These are phyloP conservation scores for Fraxinus angustifolia DNA, from an alignment of 305 asterid genomes.

Conservation along the genomic window DNA sequence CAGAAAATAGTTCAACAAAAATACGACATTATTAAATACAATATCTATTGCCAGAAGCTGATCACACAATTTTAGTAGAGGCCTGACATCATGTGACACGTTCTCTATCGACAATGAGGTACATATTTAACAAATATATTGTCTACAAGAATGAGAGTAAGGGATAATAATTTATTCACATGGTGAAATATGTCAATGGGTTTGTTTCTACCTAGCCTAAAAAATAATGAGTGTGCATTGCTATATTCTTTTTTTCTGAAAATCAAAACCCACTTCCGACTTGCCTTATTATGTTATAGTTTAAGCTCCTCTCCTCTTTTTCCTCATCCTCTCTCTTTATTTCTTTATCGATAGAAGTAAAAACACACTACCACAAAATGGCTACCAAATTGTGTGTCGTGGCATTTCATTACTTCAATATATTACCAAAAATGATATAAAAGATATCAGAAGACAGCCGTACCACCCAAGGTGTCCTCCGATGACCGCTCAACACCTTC, in stretches of 20 bases:
- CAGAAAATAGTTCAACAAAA: neutral
- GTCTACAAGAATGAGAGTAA: neutral
- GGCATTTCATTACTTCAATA: slow-evolving; percentile 9
- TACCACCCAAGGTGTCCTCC: slow-evolving; percentile 99
- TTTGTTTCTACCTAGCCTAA: neutral
- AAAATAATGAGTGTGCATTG: neutral
- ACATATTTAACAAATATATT: neutral
- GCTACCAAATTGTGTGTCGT: slow-evolving; percentile 1
- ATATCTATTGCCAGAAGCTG: neutral
- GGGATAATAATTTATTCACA: neutral
- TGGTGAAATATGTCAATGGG: neutral
- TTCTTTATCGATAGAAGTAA: neutral
- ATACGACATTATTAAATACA: neutral
- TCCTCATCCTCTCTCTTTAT: neutral
- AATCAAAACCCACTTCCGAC: neutral
- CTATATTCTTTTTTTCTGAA: neutral
- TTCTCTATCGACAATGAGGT: neutral
- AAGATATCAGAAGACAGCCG: slow-evolving; percentile 33
- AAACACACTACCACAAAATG: neutral
- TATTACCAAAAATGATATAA: neutral
- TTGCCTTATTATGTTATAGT: neutral
- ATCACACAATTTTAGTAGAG: neutral
- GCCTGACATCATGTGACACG: neutral
- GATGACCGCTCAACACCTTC: slow-evolving; percentile 94
- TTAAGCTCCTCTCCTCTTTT: neutral